phyloP scores from a whole-genome alignment of 495 filamentous ascomycete species.

The Talaromyces proteolyticus region DNA sequence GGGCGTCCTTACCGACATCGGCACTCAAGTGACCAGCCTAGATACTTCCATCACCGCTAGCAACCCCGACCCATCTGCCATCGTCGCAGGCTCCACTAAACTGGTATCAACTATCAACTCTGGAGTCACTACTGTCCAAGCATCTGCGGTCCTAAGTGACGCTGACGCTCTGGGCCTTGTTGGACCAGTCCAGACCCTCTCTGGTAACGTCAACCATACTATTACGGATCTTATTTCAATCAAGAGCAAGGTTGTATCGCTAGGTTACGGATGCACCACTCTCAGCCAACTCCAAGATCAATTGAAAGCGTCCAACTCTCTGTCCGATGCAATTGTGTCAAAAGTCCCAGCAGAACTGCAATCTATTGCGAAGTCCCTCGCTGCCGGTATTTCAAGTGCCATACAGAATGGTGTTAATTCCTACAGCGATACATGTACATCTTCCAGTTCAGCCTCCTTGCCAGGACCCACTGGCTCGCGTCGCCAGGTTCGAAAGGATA shows the following conservation, averaged over 20 bases:
- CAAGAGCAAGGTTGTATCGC: background rate
- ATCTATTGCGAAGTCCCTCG: background rate
- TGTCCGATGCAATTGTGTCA: background rate
- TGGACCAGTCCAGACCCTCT: background rate
- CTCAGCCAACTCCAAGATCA: constrained; percentile 1
- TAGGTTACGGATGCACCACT: background rate
- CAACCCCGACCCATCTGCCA: background rate
- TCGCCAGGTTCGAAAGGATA: no score
- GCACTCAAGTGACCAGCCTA: background rate
- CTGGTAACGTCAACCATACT: background rate
- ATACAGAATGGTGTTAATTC: constrained; percentile 1
- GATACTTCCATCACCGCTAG: background rate
- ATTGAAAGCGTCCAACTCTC: background rate
- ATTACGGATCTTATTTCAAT: constrained; percentile 1
- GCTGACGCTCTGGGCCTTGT: background rate
- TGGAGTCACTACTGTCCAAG: constrained; percentile 1
- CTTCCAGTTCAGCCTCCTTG: no score
- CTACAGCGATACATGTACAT: no score
- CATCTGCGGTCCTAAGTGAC: background rate
- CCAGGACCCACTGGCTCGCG: no score
- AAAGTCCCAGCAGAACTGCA: background rate
- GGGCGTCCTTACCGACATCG: background rate
- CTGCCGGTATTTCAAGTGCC: background rate
- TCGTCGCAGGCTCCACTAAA: background rate
- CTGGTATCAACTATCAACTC: constrained; percentile 1